Evolutionary conservation across 1,284 basidiomycete genomes (phyloP), one percentile per base, ranked within the genome.

Genomic region (Boletus sp.): DNA sequence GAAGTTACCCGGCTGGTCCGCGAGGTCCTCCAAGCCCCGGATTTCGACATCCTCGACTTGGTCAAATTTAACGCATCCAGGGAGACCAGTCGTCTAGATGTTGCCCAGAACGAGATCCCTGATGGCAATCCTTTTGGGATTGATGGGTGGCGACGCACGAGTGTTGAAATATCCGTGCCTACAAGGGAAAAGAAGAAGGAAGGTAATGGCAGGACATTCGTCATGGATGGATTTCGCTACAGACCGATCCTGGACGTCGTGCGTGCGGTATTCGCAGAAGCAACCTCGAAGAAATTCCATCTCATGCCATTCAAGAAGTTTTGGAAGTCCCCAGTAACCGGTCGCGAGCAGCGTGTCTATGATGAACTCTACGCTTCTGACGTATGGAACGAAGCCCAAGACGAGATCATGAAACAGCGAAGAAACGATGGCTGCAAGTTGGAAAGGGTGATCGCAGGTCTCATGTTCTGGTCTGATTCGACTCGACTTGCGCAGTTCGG

Each of bases 401-500:
- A 69, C 2, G 19, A 38, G 37, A 38, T 38, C 2, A 38, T 38
- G 37, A 38, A 38, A 38, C 37, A 21, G 37, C 17, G 37, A 38
- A 38, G 37, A 38, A 3, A 38, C 21, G 37, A 38, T 21, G 37
- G 37, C 8, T 38, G 37, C 37, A 21, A 38, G 37, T 19, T 38
- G 37, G 37, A 38, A 38, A 38, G 37, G 37, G 37, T 38, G 5
- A 38, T 38, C 13, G 37, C 37, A 21, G 37, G 37, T 5, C 37
- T 38, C 19, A 38, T 38, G 37, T 4, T 76, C 48, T 78, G 69
- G 67, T 80, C 78, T 0, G 77, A 80, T 55, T 64, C 71, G 0
- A 80, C 77, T 0, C 74, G 75, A 4, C 65, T 80, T 0, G 69
- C 77, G 0, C 65, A 67, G 10, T 80, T 79, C 52, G 74, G 79